Conservation (phyloP, 2,329 filamentous ascomycete species). For the Phaeosphaeriaceae sp. region DNA sequence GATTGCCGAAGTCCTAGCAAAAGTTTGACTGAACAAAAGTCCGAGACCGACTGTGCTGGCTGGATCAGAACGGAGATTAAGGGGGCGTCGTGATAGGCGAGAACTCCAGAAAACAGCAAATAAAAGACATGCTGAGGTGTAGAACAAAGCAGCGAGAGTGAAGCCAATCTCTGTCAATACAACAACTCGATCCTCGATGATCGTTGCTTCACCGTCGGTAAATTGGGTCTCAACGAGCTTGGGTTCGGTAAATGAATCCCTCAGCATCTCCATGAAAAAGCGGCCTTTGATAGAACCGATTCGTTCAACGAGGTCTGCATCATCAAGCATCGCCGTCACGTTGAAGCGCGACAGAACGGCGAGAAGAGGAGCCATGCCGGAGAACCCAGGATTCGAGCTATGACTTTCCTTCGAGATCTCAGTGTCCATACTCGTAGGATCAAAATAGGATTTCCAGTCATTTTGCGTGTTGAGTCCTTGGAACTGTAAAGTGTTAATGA, state of each 20-base stretch:
- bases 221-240: constrained; percentile 3
- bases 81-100: constrained; percentile 2
- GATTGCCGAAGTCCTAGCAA: constrained; percentile 5
- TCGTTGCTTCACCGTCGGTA: constrained; percentile 3
- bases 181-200: constrained; percentile 17
- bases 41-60: constrained; percentile 20
- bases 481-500: constrained; percentile 1
- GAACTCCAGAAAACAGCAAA: constrained; percentile 21
- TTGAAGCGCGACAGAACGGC: constrained; percentile 16
- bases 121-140: background rate
- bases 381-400: constrained; percentile 1
- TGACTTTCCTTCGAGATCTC: background rate
- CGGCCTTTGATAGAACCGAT: constrained; percentile 24
- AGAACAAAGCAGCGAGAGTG: constrained; percentile 19
- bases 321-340: constrained; percentile 14
- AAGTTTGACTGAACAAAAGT: constrained; percentile 10
- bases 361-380: constrained; percentile 19
- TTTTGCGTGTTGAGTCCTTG: constrained; percentile 2
- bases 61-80: constrained; percentile 19
- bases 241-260: constrained; percentile 9
- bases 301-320: constrained; percentile 4
- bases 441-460: constrained; percentile 10
- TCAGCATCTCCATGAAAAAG: constrained; percentile 22
- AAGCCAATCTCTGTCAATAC: constrained; percentile 19
- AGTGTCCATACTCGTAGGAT: constrained; percentile 2